Base-by-base conservation (phyloP, 2,329 filamentous ascomycete species). In the Cercospora canescens region DNA sequence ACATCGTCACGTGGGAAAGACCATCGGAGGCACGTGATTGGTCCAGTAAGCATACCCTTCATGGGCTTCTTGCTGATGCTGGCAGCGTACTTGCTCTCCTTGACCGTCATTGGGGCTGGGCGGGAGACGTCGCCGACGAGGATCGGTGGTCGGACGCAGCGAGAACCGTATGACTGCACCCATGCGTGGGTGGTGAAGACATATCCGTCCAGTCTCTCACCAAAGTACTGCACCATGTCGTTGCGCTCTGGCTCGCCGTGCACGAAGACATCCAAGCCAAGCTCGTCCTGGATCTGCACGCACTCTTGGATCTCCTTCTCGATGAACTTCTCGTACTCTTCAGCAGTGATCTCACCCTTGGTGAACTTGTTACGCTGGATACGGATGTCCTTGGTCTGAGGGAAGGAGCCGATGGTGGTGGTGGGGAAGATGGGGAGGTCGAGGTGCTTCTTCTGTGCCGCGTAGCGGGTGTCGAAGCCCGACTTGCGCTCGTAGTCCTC, bases 181-280 rank as follows among this genome's bases (percentile, higher is more conserved):
- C 95, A 99, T 75, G 92, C 95, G 85, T 97, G 92, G 81, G 94
- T 98, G 81, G 95, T 99, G 89, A 99, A 99, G 80, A 93, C 91
- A 82, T 98, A 99, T 78, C 95, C 95, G 77, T 96, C 89, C 70
- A 99, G 88, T 78, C 93, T 91, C 89, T 99, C 95, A 83, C 95
- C 95, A 76, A 99, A 99, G 90, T 97, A 99, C 85, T 99, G 95
- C 62, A 99, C 95, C 95, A 99, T 99, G 89, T 99, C 95, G 86
- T 99, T 99, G 82, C 95, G 93, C 89, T 99, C 95, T 67, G 95
- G 95, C 88, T 99, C 95, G 80, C 95, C 95, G 86, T 99, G 95
- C 72, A 99, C 95, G 80, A 91, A 92, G 81, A 99, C 95, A 76
- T 99, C 95, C 63, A 99, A 90, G 81, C 89, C 93, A 77, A 99